phyloP scores from a whole-genome alignment of 2,329 filamentous ascomycete genomes.

The Aspergillus amoenus region DNA sequence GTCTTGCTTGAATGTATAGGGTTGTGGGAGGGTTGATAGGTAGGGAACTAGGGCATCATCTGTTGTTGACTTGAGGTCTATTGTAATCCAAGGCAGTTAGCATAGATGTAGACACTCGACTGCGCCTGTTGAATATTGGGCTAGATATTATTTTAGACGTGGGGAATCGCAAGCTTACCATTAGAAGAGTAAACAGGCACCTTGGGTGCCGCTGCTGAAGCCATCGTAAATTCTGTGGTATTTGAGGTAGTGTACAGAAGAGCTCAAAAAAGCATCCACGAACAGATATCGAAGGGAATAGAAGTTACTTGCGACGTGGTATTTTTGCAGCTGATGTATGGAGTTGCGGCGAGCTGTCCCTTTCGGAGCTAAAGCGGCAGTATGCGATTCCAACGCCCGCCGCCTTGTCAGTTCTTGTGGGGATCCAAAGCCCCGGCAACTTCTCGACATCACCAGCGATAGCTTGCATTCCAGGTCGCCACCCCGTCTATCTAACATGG shows the following conservation, averaged over 20 bases:
- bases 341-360: constrained; percentile 39
- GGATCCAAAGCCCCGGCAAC: constrained; percentile 3
- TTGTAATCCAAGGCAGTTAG: background rate
- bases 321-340: background rate
- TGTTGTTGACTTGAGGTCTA: constrained; percentile 94
- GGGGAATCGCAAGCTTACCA: constrained; percentile 31
- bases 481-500: constrained; percentile 58
- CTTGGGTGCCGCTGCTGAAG: constrained; percentile 34
- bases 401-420: constrained; percentile 17
- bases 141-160: background rate
- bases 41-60: constrained; percentile 95
- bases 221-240: constrained; percentile 19
- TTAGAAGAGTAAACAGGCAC: constrained; percentile 47
- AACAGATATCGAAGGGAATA: background rate
- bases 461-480: background rate
- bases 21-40: constrained; percentile 73
- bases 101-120: background rate
- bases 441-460: background rate
- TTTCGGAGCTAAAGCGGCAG: constrained; percentile 30
- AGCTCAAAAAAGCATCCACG: background rate
- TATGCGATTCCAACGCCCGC: constrained; percentile 3
- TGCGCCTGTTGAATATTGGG: background rate
- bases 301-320: background rate
- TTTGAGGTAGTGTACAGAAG: background rate
- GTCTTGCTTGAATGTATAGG: constrained; percentile 69